phyloP scores from a whole-genome alignment of 257 asterid genomes.

The Przewalskia tangutica region DNA sequence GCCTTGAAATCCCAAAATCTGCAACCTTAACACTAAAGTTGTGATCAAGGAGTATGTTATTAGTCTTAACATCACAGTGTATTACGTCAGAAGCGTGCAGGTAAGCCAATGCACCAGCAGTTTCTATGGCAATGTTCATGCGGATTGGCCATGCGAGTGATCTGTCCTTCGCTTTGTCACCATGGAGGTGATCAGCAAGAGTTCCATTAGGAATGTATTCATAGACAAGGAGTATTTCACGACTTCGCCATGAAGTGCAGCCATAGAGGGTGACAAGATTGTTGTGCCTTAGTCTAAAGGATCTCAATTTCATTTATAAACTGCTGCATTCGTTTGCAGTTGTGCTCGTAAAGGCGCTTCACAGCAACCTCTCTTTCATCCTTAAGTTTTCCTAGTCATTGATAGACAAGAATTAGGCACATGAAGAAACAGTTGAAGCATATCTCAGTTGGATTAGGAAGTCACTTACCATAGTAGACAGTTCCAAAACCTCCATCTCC shows the following conservation, averaged over 20 bases:
- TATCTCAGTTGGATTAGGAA: not conserved
- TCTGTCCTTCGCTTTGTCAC: not conserved
- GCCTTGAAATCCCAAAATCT: no score
- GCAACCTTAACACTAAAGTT: no score
- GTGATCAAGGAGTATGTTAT: no score
- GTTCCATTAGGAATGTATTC: no score
- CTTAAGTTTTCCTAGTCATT: not conserved
- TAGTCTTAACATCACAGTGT: no score
- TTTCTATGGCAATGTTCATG: no score
- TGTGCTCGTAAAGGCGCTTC: not conserved
- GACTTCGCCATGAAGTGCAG: not conserved
- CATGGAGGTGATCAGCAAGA: no score
- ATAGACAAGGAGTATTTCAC: not conserved
- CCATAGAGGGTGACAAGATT: constrained; percentile 3
- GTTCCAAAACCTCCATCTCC: no score
- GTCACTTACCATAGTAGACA: not conserved
- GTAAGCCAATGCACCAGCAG: no score
- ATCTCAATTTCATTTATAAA: constrained; percentile 1
- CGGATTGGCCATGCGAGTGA: no score
- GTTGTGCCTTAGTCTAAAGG: constrained; percentile 4
- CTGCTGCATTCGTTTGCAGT: not conserved
- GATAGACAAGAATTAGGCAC: not conserved
- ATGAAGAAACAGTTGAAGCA: not conserved
- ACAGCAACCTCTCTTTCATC: constrained; percentile 1
- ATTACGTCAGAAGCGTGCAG: no score